A percentile compares a stretch with the other conserved stretches of the same genome.
phyloP scores from a whole-genome alignment of 2,329 filamentous ascomycete genomes.

The Fusarium sarcochroum region DNA sequence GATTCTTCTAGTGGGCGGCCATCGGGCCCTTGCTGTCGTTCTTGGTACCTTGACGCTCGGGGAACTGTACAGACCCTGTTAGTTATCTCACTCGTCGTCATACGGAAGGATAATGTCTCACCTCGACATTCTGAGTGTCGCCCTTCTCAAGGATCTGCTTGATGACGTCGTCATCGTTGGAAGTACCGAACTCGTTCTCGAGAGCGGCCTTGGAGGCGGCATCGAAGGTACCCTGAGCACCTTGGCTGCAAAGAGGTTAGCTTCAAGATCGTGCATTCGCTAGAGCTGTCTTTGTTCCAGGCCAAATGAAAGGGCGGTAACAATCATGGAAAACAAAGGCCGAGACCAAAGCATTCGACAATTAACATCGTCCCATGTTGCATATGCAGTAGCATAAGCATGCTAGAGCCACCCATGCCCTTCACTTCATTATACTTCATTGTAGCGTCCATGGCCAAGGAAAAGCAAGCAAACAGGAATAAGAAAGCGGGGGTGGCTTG shows the following conservation, averaged over 20 bases:
- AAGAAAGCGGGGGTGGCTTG: conserved; percentile 55
- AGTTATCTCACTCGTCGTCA: neutral
- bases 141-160: conserved; percentile 86
- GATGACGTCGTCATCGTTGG: conserved; percentile 84
- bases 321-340: neutral
- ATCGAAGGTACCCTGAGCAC: conserved; percentile 84
- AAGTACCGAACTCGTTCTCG: conserved; percentile 89
- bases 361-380: neutral
- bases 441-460: neutral
- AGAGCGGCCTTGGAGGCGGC: conserved; percentile 80
- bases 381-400: neutral
- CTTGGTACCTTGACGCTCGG: conserved; percentile 65
- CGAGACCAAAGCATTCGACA: neutral
- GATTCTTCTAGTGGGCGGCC: conserved; percentile 57
- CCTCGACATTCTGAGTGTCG: conserved; percentile 72
- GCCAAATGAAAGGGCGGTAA: neutral
- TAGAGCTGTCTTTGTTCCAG: neutral
- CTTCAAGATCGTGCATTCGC: neutral
- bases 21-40: conserved; percentile 66
- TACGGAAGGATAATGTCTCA: conserved; percentile 49
- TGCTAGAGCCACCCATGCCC: neutral
- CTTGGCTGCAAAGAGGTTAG: conserved; percentile 73
- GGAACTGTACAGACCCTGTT: conserved; percentile 58
- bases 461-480: conserved; percentile 3
- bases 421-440: too few species aligned